Evolutionary conservation across 2,329 filamentous ascomycete genomes (phyloP), one percentile per base, ranked within the genome.

Genomic region (Colletotrichum sp.): DNA sequence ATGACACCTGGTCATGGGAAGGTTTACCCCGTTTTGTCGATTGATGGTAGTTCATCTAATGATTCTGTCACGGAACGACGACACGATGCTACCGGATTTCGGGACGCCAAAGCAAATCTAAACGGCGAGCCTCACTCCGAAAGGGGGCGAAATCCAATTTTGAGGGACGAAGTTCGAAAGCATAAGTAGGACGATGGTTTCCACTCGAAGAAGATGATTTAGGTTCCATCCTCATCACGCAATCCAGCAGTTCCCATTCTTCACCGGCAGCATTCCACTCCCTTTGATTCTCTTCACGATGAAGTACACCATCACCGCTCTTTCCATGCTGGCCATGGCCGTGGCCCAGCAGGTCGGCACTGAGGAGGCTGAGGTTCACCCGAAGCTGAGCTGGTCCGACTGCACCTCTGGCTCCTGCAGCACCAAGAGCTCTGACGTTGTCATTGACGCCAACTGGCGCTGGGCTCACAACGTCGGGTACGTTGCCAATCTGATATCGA

Each of bases 381-480:
- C 79, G 27, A 81, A 79, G 72, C 65, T 81, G 57, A 79, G 72
- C 55, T 81, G 80, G 80, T 79, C 79, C 74, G 78, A 78, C 52
- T 83, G 81, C 74, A 77, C 78, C 27, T 75, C 73, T 39, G 78
- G 72, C 36, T 75, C 59, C 61, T 89, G 88, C 80, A 84, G 83
- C 5, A 82, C 82, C n/a, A 82, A 86, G 75, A 81, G 81, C 66
- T 86, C 84, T 22, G 85, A 84, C 30, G 83, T 89, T 44, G 86
- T 88, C 55, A 80, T 89, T 77, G 88, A 89, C 75, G 78, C 87
- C 72, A 89, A 89, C 80, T 89, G 87, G 87, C 86, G 88, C 69
- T 89, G 88, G 88, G 80, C 88, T 66, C 87, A 89, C 80, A 79
- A 80, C 11, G 82, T 82, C 49, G 78, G 78, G 73, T 73, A 73